Conservation (phyloP, 306 rosid genomes). For the Castanea crenata region DNA sequence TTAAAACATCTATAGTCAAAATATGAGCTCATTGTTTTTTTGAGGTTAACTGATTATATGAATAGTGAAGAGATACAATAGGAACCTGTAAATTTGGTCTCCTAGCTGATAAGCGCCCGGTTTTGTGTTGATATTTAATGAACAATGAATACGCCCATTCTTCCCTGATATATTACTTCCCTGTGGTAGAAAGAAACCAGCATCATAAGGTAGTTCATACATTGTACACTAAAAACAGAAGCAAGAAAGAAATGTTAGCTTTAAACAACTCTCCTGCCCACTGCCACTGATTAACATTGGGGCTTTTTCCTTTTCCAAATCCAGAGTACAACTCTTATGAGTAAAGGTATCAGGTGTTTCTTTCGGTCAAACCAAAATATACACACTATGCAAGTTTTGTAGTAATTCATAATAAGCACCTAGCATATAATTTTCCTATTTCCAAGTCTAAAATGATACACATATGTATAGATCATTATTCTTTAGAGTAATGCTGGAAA, state of each 20-base stretch:
- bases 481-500: too few species aligned
- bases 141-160: conserved; percentile 84
- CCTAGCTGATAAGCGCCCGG: conserved; percentile 95
- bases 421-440: background rate
- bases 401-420: background rate
- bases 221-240: background rate
- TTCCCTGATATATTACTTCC: conserved; percentile 81
- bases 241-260: background rate
- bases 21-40: background rate
- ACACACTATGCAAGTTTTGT: background rate
- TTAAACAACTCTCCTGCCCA: background rate
- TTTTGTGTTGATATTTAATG: conserved; percentile 86
- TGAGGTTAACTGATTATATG: background rate
- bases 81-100: conserved; percentile 95
- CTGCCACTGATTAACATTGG: background rate
- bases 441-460: too few species aligned
- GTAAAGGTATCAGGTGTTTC: background rate
- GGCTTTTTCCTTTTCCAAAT: background rate
- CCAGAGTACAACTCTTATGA: background rate
- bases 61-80: background rate
- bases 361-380: background rate
- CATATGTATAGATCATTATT: too few species aligned
- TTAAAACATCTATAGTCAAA: background rate
- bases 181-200: conserved; percentile 45
- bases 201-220: background rate